phyloP scores from a whole-genome alignment of 2,329 filamentous ascomycete species.

The Aspergillus floridensis region DNA sequence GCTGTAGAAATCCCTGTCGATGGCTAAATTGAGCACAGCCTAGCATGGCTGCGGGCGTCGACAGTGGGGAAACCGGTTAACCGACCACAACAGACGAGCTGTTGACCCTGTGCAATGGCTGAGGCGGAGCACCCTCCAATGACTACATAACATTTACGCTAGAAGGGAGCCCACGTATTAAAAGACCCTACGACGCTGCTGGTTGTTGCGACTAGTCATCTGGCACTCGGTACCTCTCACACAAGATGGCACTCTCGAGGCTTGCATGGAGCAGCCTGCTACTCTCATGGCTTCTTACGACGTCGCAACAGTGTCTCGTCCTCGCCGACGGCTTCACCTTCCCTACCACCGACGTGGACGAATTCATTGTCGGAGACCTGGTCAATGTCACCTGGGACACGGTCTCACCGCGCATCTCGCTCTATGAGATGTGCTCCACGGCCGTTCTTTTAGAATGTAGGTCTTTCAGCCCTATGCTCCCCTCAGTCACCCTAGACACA shows the following conservation, averaged over 20 bases:
- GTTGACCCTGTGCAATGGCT: background rate
- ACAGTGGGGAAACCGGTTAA: too few species aligned
- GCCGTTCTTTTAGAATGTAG: background rate
- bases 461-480: background rate
- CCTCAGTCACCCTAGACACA: background rate
- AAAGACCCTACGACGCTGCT: background rate
- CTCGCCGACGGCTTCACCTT: conserved; percentile 3
- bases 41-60: background rate
- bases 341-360: background rate
- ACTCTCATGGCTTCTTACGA: background rate
- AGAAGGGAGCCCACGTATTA: background rate
- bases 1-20: too few species aligned
- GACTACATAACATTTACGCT: background rate
- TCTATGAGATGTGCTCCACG: background rate
- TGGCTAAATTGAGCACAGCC: background rate
- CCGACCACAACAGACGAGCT: too few species aligned
- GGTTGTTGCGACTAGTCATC: background rate
- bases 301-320: background rate
- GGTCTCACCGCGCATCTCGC: conserved; percentile 5
- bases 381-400: conserved; percentile 11
- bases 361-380: conserved; percentile 6
- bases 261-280: background rate
- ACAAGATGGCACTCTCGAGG: background rate
- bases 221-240: background rate
- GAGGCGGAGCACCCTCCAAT: background rate